Evolutionary conservation across 345 rosid genomes (phyloP).

Genomic region (Mercurialis annua): DNA sequence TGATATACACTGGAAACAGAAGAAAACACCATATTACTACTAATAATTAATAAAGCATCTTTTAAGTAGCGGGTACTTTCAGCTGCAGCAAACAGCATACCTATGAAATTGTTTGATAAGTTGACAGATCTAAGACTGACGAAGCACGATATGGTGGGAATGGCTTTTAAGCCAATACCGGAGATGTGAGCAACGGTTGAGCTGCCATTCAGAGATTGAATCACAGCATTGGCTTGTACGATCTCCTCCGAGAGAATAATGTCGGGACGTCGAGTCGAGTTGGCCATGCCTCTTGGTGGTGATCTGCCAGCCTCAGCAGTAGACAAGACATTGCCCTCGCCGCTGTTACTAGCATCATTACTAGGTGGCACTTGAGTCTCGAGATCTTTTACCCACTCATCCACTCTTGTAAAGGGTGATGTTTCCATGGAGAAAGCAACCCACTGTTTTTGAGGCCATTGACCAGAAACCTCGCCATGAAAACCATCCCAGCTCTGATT

Average conservation of each 20-base stretch:
- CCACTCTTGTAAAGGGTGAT: conserved; percentile 64
- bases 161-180: conserved; percentile 69
- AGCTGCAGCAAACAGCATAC: conserved; percentile 37
- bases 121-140: conserved; percentile 74
- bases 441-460: conserved; percentile 78
- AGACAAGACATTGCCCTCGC: conserved; percentile 35
- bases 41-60: neutral
- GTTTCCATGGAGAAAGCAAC: conserved; percentile 70
- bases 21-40: conserved; percentile 1
- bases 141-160: conserved; percentile 70
- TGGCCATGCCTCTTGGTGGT: conserved; percentile 22
- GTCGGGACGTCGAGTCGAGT: conserved; percentile 29
- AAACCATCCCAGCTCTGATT: conserved; percentile 40
- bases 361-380: conserved; percentile 27
- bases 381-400: conserved; percentile 82
- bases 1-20: conserved; percentile 55
- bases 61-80: neutral
- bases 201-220: conserved; percentile 77
- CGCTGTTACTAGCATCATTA: conserved; percentile 32
- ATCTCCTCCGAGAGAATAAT: conserved; percentile 55
- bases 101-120: conserved; percentile 74
- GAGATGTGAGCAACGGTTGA: conserved; percentile 82
- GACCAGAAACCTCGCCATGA: conserved; percentile 35
- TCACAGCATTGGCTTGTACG: conserved; percentile 59
- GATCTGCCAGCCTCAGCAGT: conserved; percentile 52